Evolutionary conservation across 106 monocot genomes (phyloP).

Genomic region (Dioscorea dumetorum): DNA sequence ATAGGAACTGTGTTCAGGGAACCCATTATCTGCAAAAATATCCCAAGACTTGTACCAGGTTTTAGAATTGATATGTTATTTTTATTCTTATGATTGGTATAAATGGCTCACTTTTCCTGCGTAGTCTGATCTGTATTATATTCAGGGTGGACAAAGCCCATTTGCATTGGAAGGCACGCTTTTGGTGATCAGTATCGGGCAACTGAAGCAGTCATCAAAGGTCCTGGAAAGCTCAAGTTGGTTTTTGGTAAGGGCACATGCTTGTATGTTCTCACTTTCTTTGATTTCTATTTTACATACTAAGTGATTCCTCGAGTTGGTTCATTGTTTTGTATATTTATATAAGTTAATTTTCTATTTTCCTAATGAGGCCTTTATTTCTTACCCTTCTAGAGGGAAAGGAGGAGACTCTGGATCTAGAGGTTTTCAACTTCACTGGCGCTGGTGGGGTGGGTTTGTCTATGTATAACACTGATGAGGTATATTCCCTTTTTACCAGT

Average conservation of each 20-base stretch:
- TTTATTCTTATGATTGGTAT: background rate
- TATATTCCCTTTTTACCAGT: conserved; percentile 9
- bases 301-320: background rate
- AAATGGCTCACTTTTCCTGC: background rate
- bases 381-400: conserved; percentile 54
- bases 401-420: conserved; percentile 62
- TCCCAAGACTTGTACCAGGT: conserved; percentile 83
- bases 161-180: conserved; percentile 98
- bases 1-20: conserved; percentile 94
- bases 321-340: background rate
- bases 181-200: conserved; percentile 96
- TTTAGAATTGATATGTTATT: background rate
- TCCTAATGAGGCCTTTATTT: background rate
- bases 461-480: conserved; percentile 99
- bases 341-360: too few relatives aligned
- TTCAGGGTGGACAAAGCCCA: conserved; percentile 87
- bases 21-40: conserved; percentile 85
- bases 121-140: background rate
- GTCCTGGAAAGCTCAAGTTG: conserved; percentile 87
- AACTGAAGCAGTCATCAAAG: conserved; percentile 71
- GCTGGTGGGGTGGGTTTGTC: conserved; percentile 85
- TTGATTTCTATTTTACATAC: too few relatives aligned
- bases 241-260: conserved; percentile 47
- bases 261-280: background rate
- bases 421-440: conserved; percentile 85